phyloP scores from a whole-genome alignment of 768 basidiomycete species.

The Leucogyrophana mollusca region DNA sequence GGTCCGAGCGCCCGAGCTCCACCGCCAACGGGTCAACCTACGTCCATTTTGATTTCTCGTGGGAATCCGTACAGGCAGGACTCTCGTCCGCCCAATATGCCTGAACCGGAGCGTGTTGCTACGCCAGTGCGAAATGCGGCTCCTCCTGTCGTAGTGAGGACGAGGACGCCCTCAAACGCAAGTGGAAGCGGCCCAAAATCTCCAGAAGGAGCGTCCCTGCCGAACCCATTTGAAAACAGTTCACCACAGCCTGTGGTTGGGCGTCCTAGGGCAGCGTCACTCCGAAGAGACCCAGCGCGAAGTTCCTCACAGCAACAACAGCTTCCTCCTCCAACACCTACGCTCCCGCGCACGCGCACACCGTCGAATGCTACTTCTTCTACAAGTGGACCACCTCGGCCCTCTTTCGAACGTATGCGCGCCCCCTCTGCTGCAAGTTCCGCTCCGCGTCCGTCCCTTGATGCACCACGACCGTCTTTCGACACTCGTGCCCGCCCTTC shows the following conservation, averaged over 20 bases:
- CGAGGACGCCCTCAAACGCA: slow-evolving; percentile 19
- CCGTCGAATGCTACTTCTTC: slow-evolving; percentile 11
- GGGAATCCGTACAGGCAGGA: slow-evolving; percentile 2
- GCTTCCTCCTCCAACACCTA: slow-evolving; percentile 9
- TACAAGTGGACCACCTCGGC: slow-evolving; percentile 7
- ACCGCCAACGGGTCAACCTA: not conserved
- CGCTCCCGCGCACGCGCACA: slow-evolving; percentile 1
- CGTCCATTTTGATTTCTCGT: slow-evolving; percentile 6
- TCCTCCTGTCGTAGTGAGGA: slow-evolving; percentile 15
- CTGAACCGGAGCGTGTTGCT: slow-evolving; percentile 13
- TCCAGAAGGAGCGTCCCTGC: slow-evolving; percentile 7
- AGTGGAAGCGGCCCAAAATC: slow-evolving; percentile 4
- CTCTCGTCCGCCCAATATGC: slow-evolving; percentile 5
- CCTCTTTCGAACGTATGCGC: slow-evolving; percentile 16
- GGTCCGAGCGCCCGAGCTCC: not conserved
- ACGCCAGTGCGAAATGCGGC: slow-evolving; percentile 13
- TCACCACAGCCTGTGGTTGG: slow-evolving; percentile 3
- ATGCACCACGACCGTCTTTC: slow-evolving; percentile 7
- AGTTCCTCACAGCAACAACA: slow-evolving; percentile 1
- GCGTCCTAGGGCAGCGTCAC: slow-evolving; percentile 16
- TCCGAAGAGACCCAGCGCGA: slow-evolving; percentile 10
- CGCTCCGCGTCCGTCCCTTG: slow-evolving; percentile 14
- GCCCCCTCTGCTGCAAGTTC: slow-evolving; percentile 13
- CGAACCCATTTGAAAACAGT: slow-evolving; percentile 12
- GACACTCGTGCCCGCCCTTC: slow-evolving; percentile 8